Base-by-base conservation (phyloP, 2,329 filamentous ascomycete genomes). In the Stachybotrys chartarum region DNA sequence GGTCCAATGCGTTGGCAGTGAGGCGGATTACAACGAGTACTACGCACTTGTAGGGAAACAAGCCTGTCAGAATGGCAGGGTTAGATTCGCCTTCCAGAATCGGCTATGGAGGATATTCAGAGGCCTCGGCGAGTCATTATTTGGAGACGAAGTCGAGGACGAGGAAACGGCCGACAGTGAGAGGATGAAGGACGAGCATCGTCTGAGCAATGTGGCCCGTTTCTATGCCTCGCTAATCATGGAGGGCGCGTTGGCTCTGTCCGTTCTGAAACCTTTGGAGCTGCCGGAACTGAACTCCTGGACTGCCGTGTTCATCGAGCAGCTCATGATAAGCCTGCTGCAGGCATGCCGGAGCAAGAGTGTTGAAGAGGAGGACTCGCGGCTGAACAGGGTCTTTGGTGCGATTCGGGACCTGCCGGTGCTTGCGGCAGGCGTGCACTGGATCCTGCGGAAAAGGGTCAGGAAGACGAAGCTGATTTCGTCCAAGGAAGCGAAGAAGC, bases 1-100 rank as follows among this genome's bases (percentile, higher is more conserved):
- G 31, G 80, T 97, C 8, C 91, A 94, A 62, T 97, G 92, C 67
- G 86, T 87, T 1, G 90, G 90, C 48, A 87, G 88, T 3, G 94
- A 97, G 72, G 78, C 86, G 55, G 78, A 79, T 1, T 96, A 97
- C 72, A 99, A 99, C 64, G 90, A 89, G 0, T 99, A 96, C 73
- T 99, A 99, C 68, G 89, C 90, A 0, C 77, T 96, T 1, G 86
- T 99, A 44, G 91, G 91, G 10, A 83, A 83, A 51, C 86, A 86
- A 60, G 79, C 97, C 8, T 95, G 91, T 65, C 77, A 78, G 4
- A 89, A 92, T 57, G 84, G 84, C 61, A 84, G 85, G 63, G 80
- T 95, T 61, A 84, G 85, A 58, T 93, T 93, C 73, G 86, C 90
- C 1, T 95, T 97, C 67, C 90, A 94, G 67, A 91, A 93, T 64